Base-by-base conservation (phyloP, 2,329 filamentous ascomycete species). In the Calonectria ilicicola region DNA sequence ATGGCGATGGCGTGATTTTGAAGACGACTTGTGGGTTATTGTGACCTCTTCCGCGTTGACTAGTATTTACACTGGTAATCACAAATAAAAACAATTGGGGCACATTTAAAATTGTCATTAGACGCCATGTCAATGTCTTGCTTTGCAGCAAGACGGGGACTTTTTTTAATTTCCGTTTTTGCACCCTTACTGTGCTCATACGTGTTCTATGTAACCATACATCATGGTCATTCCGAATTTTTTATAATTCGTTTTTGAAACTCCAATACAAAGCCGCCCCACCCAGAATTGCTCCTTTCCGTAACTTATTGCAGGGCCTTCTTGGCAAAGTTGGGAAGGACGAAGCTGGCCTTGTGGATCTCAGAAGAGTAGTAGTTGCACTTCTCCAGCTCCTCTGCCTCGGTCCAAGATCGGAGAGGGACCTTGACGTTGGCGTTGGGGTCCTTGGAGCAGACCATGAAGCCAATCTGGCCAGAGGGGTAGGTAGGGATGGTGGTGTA, bases 381-480 rank as follows among this genome's bases (percentile, higher is more conserved):
- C 81, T 96, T 89, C 86, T 95, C 93, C 83, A 95, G 93, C 91
- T 99, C 97, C 87, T 98, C 95, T 87, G 97, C 96, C 76, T 89
- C 84, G 76, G 91, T 89, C 93, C 95, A 98, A 80, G 87, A 89
- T 82, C 97, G 93, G 75, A 98, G 83, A 67, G 97, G 97, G 86
- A 93, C 94, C 85, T 91, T 95, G 83, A 98, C 91, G 86, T 99
- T 91, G 85, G 93, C 91, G 83, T 87, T 92, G 84, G 92, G 88
- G 84, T 98, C 96, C 92, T 99, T 98, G 93, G 91, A 94, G 93
- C 97, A 98, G 83, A 99, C 95, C 96, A 99, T 98, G 93, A 99
- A 99, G 84, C 97, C 97, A 82, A 99, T 99, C 89, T 99, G 97
- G 84, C 97, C 97, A 70, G 95, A 98, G 78, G 97, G 97, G 90